Evolutionary conservation across 2,329 filamentous ascomycete genomes (phyloP), one percentile per base, ranked within the genome.

Genomic region (Ceratocystis ficicola): DNA sequence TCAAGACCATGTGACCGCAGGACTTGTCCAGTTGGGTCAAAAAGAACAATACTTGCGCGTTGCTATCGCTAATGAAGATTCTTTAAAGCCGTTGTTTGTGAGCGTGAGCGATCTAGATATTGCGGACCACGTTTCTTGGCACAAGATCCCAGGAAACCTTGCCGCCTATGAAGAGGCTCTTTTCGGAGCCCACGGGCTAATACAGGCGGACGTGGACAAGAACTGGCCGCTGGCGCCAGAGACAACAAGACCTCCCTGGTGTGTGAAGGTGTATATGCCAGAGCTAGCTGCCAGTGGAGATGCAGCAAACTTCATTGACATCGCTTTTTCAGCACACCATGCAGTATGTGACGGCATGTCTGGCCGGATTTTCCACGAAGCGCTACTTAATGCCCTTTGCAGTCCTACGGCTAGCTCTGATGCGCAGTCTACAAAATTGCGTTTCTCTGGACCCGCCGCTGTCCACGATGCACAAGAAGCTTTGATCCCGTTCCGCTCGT

Each of bases 321-420:
- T 81, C 12, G 68, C 77, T 5, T 81, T 83, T 68, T 74, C 76
- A 4, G 80, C 75, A 44, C 82, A 85, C 68, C 82, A 85, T 69
- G 74, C 76, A 0, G 73, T 84, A 20, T 75, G 76, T 28, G 83
- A 85, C 68, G 83, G 83, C 1, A 73, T 76, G 12, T 77, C 78
- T 68, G 78, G 77, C 0, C 72, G 73, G 32, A 70, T 76, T 1
- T 83, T 85, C 68, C 82, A 85, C 68, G 71, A 75, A 36, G 73
- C 75, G 1, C 72, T 85, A 0, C 74, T 80, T 3, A 69, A 72
- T 2, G 76, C 79, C 3, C 73, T 84, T 1, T 76, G 75, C 66
- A 64, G 30, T 12, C 50, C 25, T 67, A 10, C 46, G 61, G n/a
- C 28, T 17, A 15, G 66, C 28, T 15, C 32, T 10, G 10, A 61